Conservation (phyloP, 257 asterid species). For the Penstemon davidsonii region DNA sequence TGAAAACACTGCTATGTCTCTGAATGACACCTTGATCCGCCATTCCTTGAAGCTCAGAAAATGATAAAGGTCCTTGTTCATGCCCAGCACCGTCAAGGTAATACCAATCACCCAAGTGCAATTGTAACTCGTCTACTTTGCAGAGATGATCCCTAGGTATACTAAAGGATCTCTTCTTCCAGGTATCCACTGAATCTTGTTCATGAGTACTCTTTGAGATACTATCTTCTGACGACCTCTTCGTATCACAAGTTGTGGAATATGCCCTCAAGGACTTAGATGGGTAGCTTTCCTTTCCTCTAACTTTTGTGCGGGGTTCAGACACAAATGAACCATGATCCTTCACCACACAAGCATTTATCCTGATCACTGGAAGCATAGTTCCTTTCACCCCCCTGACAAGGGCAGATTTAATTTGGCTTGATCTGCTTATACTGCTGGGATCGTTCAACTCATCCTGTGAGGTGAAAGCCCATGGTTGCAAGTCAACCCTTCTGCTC, state of each 20-base stretch:
- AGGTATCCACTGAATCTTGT: constrained; percentile 52
- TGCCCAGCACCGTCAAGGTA: constrained; percentile 97
- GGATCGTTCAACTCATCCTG: constrained; percentile 79
- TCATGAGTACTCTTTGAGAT: constrained; percentile 54
- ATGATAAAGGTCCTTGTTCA: constrained; percentile 86
- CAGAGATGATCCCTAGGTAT: constrained; percentile 65
- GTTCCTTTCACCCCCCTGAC: constrained; percentile 71
- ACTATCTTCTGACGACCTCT: constrained; percentile 73
- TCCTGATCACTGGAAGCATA: constrained; percentile 91
- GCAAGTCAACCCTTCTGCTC: constrained; percentile 80
- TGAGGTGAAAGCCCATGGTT: constrained; percentile 83
- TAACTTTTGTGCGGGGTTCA: constrained; percentile 70
- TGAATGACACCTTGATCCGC: constrained; percentile 79
- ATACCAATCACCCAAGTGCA: constrained; percentile 91
- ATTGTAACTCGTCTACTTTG: constrained; percentile 67
- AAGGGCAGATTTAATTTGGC: constrained; percentile 49
- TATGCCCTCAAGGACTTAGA: constrained; percentile 57
- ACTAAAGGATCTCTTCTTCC: constrained; percentile 46
- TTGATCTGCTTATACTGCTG: constrained; percentile 41
- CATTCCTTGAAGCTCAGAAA: constrained; percentile 76
- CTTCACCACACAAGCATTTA: constrained; percentile 94
- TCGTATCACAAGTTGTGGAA: constrained; percentile 57
- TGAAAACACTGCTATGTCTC: constrained; percentile 71
- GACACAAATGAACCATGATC: constrained; percentile 87
- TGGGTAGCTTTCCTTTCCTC: constrained; percentile 67